These are phyloP conservation scores for Hypocrella siamensis DNA, from an alignment of 2,329 filamentous ascomycete species.

Conservation along the genomic window DNA sequence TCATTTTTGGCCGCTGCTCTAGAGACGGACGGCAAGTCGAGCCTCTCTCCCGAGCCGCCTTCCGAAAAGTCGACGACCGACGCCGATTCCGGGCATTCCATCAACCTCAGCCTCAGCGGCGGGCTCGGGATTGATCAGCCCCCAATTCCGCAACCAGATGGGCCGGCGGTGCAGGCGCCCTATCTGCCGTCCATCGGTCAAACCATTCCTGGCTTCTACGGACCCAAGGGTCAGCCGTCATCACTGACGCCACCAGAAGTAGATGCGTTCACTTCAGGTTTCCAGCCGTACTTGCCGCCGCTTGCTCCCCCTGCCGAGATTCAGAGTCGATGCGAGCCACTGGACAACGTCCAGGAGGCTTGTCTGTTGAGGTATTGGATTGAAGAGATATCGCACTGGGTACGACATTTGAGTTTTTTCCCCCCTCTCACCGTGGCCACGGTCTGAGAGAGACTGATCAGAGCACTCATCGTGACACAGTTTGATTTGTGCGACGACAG, in stretches of 20 bases:
- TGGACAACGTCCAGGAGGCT: slow-evolving; percentile 19
- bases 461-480: slow-evolving; percentile 6
- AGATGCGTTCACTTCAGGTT: background rate
- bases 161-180: background rate
- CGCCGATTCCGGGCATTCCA: no score
- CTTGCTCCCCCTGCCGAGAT: background rate
- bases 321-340: slow-evolving; percentile 11
- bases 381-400: slow-evolving; percentile 24
- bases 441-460: no score
- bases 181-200: slow-evolving; percentile 1
- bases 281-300: background rate
- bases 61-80: no score
- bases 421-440: no score
- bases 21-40: no score
- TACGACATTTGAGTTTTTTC: slow-evolving; percentile 8
- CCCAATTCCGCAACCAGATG: background rate
- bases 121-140: background rate
- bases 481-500: slow-evolving; percentile 24
- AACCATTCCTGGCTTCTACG: background rate
- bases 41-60: no score
- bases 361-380: slow-evolving; percentile 22
- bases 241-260: background rate
- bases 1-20: no score
- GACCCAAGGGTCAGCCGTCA: background rate
- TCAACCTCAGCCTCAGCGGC: background rate